Evolutionary conservation across 305 asterid genomes (phyloP), one percentile per base, ranked within the genome.

Genomic region (Withania somnifera): DNA sequence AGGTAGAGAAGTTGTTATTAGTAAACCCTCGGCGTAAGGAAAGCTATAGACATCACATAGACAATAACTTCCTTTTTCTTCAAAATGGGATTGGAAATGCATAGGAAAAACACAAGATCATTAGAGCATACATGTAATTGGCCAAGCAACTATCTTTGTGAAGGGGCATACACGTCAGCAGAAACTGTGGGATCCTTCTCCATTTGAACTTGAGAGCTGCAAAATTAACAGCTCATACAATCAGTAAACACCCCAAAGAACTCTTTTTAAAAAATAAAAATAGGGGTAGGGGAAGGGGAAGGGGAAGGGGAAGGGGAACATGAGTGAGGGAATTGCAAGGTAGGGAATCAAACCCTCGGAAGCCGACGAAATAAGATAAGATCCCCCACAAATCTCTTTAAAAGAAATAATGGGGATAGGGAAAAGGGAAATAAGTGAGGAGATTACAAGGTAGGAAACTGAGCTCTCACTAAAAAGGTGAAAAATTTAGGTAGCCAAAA

Each of bases 111-210:
- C 30, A 56, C 86, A 64, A 52, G 45, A 85, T 64, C 96, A n/a
- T n/a, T n/a, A n/a, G n/a, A n/a, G n/a, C n/a, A 61, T 93, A 97
- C 99, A 97, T 83, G 91, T 93, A 94, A 82, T 88, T 87, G 78
- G 95, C 83, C 81, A 97, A 84, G 92, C 98, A 97, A 83, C 88
- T 84, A 53, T 88, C 84, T 67, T 87, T 77, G 30, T 84, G 67
- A 20, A 86, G 88, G 51, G 93, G 90, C 84, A 89, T 61, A 86
- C 90, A 94, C 50, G 85, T 87, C 76, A 97, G 75, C 63, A 92
- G 83, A 84, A 91, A 93, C 81, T 88, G 94, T 77, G 87, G 92
- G 87, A 85, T 52, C 89, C 81, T 81, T 83, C 90, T 81, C 86
- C 92, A 47, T 84, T 83, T 19, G 89, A 86, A 86, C 84, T 83